phyloP scores from a whole-genome alignment of 108 stramenopile genomes.

The Cylindrotheca fusiformis region DNA sequence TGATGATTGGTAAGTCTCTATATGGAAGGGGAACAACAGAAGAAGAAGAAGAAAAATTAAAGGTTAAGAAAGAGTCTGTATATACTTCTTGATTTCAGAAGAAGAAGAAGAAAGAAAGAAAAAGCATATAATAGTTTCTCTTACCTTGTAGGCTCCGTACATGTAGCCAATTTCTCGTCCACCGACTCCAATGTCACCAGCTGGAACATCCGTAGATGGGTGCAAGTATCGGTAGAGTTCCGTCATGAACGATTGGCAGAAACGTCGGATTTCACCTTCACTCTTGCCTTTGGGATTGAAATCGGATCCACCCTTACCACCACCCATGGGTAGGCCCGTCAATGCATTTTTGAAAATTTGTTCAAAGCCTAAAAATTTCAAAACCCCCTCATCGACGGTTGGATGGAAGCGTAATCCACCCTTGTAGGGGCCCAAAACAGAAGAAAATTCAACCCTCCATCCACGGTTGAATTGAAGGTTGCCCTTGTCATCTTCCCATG shows the following conservation, averaged over 20 bases:
- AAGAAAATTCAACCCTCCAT: slow-evolving; percentile 79
- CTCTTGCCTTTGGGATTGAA: slow-evolving; percentile 83
- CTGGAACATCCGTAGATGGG: slow-evolving; percentile 80
- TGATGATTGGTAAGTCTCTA: slow-evolving; percentile 54
- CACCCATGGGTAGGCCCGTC: slow-evolving; percentile 67
- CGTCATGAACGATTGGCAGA: slow-evolving; percentile 85
- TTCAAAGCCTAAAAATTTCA: slow-evolving; percentile 88
- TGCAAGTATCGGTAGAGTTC: slow-evolving; percentile 61
- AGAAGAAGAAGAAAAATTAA: too few species aligned
- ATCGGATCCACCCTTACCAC: slow-evolving; percentile 74
- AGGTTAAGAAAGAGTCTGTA: not conserved
- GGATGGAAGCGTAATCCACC: slow-evolving; percentile 92
- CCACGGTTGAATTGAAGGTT: slow-evolving; percentile 50
- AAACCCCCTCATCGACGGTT: slow-evolving; percentile 75
- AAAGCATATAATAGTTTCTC: too few species aligned
- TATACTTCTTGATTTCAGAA: slow-evolving; percentile 5
- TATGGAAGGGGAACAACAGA: not conserved
- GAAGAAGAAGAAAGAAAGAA: not conserved
- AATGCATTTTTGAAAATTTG: slow-evolving; percentile 84
- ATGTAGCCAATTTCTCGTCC: slow-evolving; percentile 81
- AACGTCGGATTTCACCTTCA: slow-evolving; percentile 70
- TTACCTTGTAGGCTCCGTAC: slow-evolving; percentile 74
- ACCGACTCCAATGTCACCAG: slow-evolving; percentile 86
- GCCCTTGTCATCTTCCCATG: slow-evolving; percentile 64
- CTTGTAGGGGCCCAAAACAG: slow-evolving; percentile 92